These are phyloP conservation scores for Linum trigynum DNA, from an alignment of 345 rosid species.

Conservation along the genomic window DNA sequence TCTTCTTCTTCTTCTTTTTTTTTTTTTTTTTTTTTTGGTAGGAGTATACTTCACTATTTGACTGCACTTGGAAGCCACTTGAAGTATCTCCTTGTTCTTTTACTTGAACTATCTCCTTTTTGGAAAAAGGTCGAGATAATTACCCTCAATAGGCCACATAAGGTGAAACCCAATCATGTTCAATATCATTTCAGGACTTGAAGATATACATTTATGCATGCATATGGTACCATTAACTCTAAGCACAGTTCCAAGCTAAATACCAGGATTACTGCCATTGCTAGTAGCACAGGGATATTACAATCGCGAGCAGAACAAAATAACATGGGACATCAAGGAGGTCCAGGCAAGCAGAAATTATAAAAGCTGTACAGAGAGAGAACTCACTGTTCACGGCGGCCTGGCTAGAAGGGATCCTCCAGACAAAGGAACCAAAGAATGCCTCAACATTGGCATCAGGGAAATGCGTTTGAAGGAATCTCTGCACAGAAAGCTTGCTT, in stretches of 20 bases:
- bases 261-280: not conserved
- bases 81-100: not conserved
- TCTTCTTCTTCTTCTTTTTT: too few relatives aligned
- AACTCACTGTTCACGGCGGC: conserved; percentile 33
- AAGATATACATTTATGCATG: not conserved
- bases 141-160: not conserved
- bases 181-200: not conserved
- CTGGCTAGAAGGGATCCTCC: conserved; percentile 51
- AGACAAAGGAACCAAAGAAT: conserved; percentile 63
- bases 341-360: too few relatives aligned
- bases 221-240: not conserved
- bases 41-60: not conserved
- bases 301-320: not conserved
- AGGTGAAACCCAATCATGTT: not conserved
- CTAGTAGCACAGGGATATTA: not conserved
- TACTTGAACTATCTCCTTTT: not conserved
- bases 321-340: not conserved
- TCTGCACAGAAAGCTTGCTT: conserved; percentile 45
- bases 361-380: conserved; percentile 4
- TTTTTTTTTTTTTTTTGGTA: too few relatives aligned
- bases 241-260: not conserved
- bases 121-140: not conserved
- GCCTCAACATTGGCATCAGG: conserved; percentile 44
- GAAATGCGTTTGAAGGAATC: conserved; percentile 31
- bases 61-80: not conserved